Percentiles rank a stretch among this genome's conserved stretches.
These are phyloP conservation scores for Debaryomyces castellii DNA, from an alignment of 805 yeast genomes.

Conservation along the genomic window DNA sequence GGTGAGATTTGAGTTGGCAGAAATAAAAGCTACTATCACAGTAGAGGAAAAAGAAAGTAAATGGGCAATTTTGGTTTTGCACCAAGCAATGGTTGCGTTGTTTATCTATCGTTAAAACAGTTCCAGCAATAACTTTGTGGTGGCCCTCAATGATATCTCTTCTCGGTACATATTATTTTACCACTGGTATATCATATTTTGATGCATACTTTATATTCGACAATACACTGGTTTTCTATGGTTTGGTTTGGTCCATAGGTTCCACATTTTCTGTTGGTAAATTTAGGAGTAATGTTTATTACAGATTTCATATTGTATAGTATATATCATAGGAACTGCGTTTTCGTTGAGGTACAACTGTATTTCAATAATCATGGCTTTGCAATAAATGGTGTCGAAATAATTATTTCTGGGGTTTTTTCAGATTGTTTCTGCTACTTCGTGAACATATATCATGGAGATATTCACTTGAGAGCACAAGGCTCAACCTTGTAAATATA, in stretches of 20 bases:
- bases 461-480: slow-evolving; percentile 20
- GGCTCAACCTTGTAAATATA: slow-evolving; percentile 38
- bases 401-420: slow-evolving; percentile 1
- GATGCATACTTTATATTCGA: too few species aligned
- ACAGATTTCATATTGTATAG: too few species aligned
- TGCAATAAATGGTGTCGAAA: slow-evolving; percentile 6
- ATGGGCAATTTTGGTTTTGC: background rate
- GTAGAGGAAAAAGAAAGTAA: background rate
- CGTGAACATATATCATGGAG: slow-evolving; percentile 1
- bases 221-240: too few species aligned
- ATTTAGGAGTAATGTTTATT: slow-evolving; percentile 28
- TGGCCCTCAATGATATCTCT: too few species aligned
- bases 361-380: slow-evolving; percentile 13
- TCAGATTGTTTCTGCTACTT: background rate
- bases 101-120: slow-evolving; percentile 19
- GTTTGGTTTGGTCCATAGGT: slow-evolving; percentile 30
- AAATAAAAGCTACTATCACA: background rate
- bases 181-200: too few species aligned
- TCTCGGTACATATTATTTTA: too few species aligned
- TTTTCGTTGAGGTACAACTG: slow-evolving; percentile 19
- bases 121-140: slow-evolving; percentile 32
- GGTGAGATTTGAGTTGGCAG: background rate
- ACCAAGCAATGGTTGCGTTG: background rate
- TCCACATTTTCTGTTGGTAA: slow-evolving; percentile 16
- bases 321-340: slow-evolving; percentile 22